phyloP scores from a whole-genome alignment of 345 rosid genomes.

The Euphorbia pulcherrima region DNA sequence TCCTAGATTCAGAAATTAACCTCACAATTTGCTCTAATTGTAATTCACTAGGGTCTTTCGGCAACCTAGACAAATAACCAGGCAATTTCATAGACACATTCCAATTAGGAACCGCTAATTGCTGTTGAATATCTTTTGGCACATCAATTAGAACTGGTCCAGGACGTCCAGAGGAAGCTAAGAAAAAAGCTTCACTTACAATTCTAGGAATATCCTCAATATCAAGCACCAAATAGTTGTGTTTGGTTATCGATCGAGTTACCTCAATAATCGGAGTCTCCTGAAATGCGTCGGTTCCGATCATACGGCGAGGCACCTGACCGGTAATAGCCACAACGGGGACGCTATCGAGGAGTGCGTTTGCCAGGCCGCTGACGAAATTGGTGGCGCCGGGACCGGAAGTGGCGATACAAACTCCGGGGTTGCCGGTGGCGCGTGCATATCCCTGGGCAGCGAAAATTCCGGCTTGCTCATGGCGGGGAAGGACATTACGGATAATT shows the following conservation, averaged over 20 bases:
- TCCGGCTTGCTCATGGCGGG: conserved; percentile 97
- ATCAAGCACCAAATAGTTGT: conserved; percentile 83
- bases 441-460: conserved; percentile 93
- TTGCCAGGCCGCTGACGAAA: conserved; percentile 82
- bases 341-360: conserved; percentile 81
- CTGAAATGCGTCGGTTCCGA: conserved; percentile 90
- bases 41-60: conserved; percentile 48
- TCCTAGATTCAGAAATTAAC: conserved; percentile 71
- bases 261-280: conserved; percentile 94
- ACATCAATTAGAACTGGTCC: conserved; percentile 88
- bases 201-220: conserved; percentile 88
- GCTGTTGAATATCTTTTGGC: conserved; percentile 94
- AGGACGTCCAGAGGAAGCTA: conserved; percentile 85
- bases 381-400: conserved; percentile 95
- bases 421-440: conserved; percentile 72
- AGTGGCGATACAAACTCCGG: conserved; percentile 92
- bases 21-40: conserved; percentile 79
- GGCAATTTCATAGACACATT: conserved; percentile 47
- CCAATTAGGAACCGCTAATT: conserved; percentile 84
- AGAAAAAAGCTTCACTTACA: conserved; percentile 70
- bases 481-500: conserved; percentile 72
- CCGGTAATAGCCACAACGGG: conserved; percentile 91
- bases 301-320: conserved; percentile 91
- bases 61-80: conserved; percentile 78
- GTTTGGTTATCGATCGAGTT: conserved; percentile 79